Conservation (phyloP, 139 green algal species). For the Volvox africanus region DNA sequence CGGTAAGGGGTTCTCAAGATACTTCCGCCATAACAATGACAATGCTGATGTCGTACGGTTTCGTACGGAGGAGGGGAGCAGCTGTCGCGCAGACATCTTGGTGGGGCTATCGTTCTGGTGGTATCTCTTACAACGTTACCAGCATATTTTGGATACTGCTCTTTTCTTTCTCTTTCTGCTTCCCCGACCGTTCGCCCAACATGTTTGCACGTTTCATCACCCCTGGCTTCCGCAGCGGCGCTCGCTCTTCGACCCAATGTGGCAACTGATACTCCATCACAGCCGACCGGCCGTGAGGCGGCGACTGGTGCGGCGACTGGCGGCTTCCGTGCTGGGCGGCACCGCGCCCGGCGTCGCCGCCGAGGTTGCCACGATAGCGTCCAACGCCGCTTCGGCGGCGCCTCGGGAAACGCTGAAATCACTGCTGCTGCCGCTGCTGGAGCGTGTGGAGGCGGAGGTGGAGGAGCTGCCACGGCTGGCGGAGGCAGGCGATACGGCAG, state of each 20-base stretch:
- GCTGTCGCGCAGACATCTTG: no score
- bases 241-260: slow-evolving; percentile 5
- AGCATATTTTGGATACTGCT: no score
- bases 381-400: background rate
- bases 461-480: slow-evolving; percentile 34
- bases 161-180: background rate
- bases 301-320: slow-evolving; percentile 68
- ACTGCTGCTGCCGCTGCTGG: slow-evolving; percentile 45
- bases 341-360: slow-evolving; percentile 57
- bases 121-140: no score
- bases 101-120: no score
- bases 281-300: slow-evolving; percentile 62
- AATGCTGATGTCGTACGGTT: no score
- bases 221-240: background rate
- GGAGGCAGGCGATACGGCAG: slow-evolving; percentile 24
- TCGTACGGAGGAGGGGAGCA: no score
- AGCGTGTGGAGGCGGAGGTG: slow-evolving; percentile 47
- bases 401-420: background rate
- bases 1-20: no score
- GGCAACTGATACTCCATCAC: slow-evolving; percentile 57
- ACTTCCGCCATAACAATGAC: no score
- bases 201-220: background rate
- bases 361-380: background rate
- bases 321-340: slow-evolving; percentile 68
- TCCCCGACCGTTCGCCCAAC: background rate